A percentile compares a stretch with the other conserved stretches of the same genome.
Conservation (phyloP, 2,329 filamentous ascomycete species). For the Fusarium keratoplasticum region DNA sequence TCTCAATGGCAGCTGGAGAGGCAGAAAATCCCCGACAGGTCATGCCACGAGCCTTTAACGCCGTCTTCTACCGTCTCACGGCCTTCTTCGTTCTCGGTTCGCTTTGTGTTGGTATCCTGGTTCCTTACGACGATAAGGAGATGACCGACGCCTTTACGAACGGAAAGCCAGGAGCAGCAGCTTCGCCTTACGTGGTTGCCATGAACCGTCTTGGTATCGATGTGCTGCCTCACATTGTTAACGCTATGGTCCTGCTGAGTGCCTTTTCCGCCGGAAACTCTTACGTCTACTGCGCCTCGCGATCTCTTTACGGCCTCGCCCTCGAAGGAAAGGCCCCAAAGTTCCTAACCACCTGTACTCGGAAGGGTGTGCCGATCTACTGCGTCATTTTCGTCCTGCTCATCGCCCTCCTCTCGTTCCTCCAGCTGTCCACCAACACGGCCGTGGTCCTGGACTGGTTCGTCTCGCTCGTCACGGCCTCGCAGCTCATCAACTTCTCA, state of each 20-base stretch:
- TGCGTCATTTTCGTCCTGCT: conserved; percentile 74
- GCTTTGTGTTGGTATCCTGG: conserved; percentile 76
- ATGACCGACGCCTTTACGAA: conserved; percentile 70
- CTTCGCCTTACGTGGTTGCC: conserved; percentile 74
- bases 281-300: conserved; percentile 72
- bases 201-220: conserved; percentile 75
- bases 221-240: conserved; percentile 77
- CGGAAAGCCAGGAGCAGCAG: conserved; percentile 73
- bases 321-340: conserved; percentile 75
- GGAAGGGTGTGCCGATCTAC: conserved; percentile 77
- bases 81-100: conserved; percentile 81
- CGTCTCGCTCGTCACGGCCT: conserved; percentile 75
- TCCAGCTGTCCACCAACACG: conserved; percentile 75
- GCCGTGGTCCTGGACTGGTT: conserved; percentile 80
- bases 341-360: conserved; percentile 71
- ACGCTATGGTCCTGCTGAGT: conserved; percentile 76
- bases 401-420: conserved; percentile 78
- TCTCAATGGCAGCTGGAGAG: conserved; percentile 77
- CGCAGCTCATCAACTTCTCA: conserved; percentile 79
- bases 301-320: conserved; percentile 75
- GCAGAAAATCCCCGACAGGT: conserved; percentile 76
- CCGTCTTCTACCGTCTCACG: conserved; percentile 82
- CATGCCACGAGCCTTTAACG: conserved; percentile 80
- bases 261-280: conserved; percentile 77
- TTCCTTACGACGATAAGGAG: conserved; percentile 75